phyloP scores from a whole-genome alignment of 139 green algal genomes.

The Chlorella sp. region DNA sequence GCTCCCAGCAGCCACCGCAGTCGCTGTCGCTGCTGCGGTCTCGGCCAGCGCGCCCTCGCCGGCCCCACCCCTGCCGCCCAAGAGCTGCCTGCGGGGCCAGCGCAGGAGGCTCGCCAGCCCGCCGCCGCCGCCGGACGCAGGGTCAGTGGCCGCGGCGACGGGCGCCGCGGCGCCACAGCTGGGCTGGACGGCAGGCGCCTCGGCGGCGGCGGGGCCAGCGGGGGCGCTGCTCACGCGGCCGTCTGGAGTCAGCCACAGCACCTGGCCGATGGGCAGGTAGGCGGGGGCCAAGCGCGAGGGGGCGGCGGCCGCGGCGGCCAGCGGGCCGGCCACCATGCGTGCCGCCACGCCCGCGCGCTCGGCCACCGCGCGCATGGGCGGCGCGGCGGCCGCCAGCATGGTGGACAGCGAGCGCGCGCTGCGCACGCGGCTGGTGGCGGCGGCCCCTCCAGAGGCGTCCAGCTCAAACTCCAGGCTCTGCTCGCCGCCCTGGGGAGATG shows the following conservation, averaged over 20 bases:
- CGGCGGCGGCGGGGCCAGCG: background rate
- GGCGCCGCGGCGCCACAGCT: background rate
- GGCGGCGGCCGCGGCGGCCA: constrained; percentile 13
- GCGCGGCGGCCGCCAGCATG: background rate
- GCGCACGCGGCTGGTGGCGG: background rate
- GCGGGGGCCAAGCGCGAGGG: constrained; percentile 1
- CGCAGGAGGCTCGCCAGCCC: background rate
- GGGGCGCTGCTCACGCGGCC: background rate
- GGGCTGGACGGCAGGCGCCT: background rate
- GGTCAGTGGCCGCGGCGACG: background rate
- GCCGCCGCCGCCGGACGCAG: background rate
- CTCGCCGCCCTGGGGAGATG: too few relatives aligned
- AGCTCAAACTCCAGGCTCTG: too few relatives aligned
- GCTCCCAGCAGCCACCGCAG: background rate
- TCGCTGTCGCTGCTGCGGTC: background rate
- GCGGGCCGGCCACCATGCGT: constrained; percentile 4
- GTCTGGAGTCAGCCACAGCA: constrained; percentile 1
- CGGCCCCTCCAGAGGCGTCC: too few relatives aligned
- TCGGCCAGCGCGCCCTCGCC: background rate
- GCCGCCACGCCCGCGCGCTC: constrained; percentile 5
- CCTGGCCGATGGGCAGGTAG: background rate
- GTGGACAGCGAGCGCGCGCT: too few relatives aligned
- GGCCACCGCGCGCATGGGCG: constrained; percentile 7
- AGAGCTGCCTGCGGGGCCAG: background rate
- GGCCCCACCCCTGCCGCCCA: background rate